A percentile compares a stretch with the other conserved stretches of the same genome.
phyloP scores from a whole-genome alignment of 805 yeast species.

The Cyberlindnera americana region DNA sequence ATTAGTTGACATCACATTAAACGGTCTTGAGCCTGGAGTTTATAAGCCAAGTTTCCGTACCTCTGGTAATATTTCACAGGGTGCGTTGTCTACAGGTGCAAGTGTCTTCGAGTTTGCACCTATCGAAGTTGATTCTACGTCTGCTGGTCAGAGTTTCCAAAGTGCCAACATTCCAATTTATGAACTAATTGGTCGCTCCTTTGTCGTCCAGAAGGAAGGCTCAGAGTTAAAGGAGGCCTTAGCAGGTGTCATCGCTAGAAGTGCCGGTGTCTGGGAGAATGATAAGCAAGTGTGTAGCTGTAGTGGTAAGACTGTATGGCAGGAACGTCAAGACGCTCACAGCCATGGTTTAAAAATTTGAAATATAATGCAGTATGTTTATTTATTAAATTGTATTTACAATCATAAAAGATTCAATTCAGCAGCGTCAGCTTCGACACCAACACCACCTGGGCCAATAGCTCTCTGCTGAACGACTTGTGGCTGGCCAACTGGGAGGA shows the following conservation, averaged over 20 bases:
- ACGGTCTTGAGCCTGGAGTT: slow-evolving; percentile 60
- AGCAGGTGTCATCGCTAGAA: slow-evolving; percentile 89
- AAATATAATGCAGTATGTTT: background rate
- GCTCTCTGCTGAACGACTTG: slow-evolving; percentile 11
- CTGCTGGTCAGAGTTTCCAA: slow-evolving; percentile 44
- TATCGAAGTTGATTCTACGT: slow-evolving; percentile 34
- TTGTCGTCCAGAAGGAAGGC: slow-evolving; percentile 32
- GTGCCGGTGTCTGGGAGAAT: slow-evolving; percentile 98
- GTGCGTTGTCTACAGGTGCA: slow-evolving; percentile 64
- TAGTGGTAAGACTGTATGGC: slow-evolving; percentile 95
- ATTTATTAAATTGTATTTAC: too few species aligned
- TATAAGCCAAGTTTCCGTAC: slow-evolving; percentile 68
- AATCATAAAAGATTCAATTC: background rate
- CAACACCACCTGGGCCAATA: slow-evolving; percentile 12
- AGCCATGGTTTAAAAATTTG: slow-evolving; percentile 45
- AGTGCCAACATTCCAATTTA: slow-evolving; percentile 43
- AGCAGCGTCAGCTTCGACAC: background rate
- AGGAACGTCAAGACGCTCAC: slow-evolving; percentile 79
- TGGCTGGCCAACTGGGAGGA: slow-evolving; percentile 11
- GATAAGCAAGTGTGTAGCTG: slow-evolving; percentile 91
- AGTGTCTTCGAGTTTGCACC: slow-evolving; percentile 34
- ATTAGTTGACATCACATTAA: slow-evolving; percentile 73
- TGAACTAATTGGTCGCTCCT: slow-evolving; percentile 67
- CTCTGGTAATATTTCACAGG: slow-evolving; percentile 73
- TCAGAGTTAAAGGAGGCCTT: slow-evolving; percentile 35